phyloP scores from a whole-genome alignment of 345 rosid genomes.

The Citrus cavaleriei region DNA sequence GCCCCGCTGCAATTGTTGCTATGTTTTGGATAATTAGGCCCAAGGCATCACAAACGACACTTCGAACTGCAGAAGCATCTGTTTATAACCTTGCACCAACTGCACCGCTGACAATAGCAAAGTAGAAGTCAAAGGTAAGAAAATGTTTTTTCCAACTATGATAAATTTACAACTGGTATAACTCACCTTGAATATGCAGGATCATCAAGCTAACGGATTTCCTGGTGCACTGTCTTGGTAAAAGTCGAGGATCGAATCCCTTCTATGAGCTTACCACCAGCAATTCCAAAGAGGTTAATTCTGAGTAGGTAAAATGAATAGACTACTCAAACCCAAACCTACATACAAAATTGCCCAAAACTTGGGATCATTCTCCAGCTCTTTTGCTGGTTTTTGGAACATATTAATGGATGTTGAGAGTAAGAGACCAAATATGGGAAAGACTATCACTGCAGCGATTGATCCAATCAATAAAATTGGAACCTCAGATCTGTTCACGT shows the following conservation, averaged over 20 bases:
- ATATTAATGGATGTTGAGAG: slow-evolving; percentile 60
- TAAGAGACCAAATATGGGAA: slow-evolving; percentile 69
- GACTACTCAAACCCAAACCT: slow-evolving; percentile 27
- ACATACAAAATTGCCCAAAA: slow-evolving; percentile 52
- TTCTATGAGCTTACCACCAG: slow-evolving; percentile 67
- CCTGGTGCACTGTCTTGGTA: slow-evolving; percentile 72
- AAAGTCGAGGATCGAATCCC: slow-evolving; percentile 65
- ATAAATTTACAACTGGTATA: background rate
- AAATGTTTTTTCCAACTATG: background rate
- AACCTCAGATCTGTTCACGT: slow-evolving; percentile 67
- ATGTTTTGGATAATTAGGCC: slow-evolving; percentile 48
- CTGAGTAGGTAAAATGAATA: slow-evolving; percentile 49
- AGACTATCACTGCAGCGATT: slow-evolving; percentile 47
- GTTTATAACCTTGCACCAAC: slow-evolving; percentile 61
- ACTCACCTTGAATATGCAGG: slow-evolving; percentile 65
- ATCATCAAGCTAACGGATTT: slow-evolving; percentile 85
- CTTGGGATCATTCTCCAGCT: slow-evolving; percentile 45
- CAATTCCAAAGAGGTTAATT: slow-evolving; percentile 65
- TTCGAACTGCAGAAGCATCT: slow-evolving; percentile 49
- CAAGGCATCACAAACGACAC: slow-evolving; percentile 53
- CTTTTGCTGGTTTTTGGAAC: slow-evolving; percentile 45
- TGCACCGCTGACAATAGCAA: slow-evolving; percentile 39
- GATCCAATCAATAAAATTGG: slow-evolving; percentile 50
- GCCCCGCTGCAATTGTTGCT: slow-evolving; percentile 37
- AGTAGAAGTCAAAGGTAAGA: background rate